Evolutionary conservation across 2,329 filamentous ascomycete species (phyloP).

Genomic region (Talaromyces sp.): DNA sequence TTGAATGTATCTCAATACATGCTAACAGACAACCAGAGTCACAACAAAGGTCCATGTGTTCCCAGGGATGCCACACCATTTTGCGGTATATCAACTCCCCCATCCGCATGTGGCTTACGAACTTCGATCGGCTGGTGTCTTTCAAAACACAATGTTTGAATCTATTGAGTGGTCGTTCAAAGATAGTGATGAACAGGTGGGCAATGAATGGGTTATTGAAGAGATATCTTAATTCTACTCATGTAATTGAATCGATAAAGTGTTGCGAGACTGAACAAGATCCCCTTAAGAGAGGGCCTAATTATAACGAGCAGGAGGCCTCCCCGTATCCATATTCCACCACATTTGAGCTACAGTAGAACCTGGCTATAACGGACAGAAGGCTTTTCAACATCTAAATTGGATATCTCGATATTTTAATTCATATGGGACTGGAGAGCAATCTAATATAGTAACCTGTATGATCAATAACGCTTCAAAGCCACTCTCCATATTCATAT

Average conservation of each 20-base stretch:
- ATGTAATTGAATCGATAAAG: too few relatives aligned
- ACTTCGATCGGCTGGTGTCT: not conserved
- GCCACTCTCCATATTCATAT: too few relatives aligned
- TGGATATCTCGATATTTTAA: too few relatives aligned
- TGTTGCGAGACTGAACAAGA: too few relatives aligned
- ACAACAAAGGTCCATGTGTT: slow-evolving; percentile 12
- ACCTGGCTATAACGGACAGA: too few relatives aligned
- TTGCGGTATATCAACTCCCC: slow-evolving; percentile 3
- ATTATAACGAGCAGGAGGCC: not conserved
- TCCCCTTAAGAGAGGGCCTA: not conserved
- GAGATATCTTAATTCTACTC: not conserved
- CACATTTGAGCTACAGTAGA: too few relatives aligned
- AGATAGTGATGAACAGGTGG: not conserved
- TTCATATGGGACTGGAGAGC: too few relatives aligned
- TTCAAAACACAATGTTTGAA: not conserved
- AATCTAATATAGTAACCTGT: too few relatives aligned
- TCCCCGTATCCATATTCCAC: too few relatives aligned
- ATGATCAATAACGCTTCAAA: too few relatives aligned
- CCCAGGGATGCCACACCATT: slow-evolving; percentile 12
- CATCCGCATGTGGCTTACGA: slow-evolving; percentile 11
- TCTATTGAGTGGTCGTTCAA: slow-evolving; percentile 4
- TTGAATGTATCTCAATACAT: not conserved
- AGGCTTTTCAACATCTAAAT: too few relatives aligned
- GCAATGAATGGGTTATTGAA: not conserved
- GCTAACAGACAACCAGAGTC: not conserved